phyloP scores from a whole-genome alignment of 164 flowering plant species.

The Dillenia turbinata region DNA sequence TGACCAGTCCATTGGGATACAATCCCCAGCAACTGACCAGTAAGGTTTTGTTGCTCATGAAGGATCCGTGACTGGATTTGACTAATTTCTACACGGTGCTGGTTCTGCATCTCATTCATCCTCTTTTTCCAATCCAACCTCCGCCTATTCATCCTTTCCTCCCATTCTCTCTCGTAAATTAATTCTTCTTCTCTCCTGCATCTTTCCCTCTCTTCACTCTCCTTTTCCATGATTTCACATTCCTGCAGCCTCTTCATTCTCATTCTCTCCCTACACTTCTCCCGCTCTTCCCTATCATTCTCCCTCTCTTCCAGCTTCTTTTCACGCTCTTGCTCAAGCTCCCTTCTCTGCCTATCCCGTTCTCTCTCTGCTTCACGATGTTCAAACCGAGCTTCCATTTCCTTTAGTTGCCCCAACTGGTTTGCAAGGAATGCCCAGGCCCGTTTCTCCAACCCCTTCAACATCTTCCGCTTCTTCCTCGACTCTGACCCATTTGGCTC shows the following conservation, averaged over 20 bases:
- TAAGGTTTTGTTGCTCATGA: constrained; percentile 76
- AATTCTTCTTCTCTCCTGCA: constrained; percentile 62
- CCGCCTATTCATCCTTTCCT: constrained; percentile 63
- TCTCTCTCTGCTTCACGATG: constrained; percentile 60
- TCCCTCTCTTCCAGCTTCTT: constrained; percentile 47
- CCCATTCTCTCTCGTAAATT: constrained; percentile 68
- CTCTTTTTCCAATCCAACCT: constrained; percentile 80
- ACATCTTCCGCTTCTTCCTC: constrained; percentile 54
- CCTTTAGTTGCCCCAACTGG: constrained; percentile 59
- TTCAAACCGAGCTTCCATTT: constrained; percentile 60
- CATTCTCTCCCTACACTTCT: constrained; percentile 39
- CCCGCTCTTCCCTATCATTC: constrained; percentile 44
- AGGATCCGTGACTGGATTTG: constrained; percentile 73
- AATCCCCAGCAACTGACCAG: constrained; percentile 68
- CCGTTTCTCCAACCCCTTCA: constrained; percentile 44
- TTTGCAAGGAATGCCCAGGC: constrained; percentile 41
- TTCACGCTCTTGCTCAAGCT: constrained; percentile 41
- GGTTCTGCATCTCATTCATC: constrained; percentile 65
- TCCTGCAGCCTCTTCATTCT: constrained; percentile 50
- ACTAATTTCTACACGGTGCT: constrained; percentile 71
- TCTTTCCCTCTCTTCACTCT: constrained; percentile 53
- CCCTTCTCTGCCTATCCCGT: constrained; percentile 52
- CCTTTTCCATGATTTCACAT: constrained; percentile 64
- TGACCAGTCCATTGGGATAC: constrained; percentile 86
- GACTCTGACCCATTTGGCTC: constrained; percentile 29